Base-by-base conservation (phyloP, 768 basidiomycete species). In the Termitomyces sp. region DNA sequence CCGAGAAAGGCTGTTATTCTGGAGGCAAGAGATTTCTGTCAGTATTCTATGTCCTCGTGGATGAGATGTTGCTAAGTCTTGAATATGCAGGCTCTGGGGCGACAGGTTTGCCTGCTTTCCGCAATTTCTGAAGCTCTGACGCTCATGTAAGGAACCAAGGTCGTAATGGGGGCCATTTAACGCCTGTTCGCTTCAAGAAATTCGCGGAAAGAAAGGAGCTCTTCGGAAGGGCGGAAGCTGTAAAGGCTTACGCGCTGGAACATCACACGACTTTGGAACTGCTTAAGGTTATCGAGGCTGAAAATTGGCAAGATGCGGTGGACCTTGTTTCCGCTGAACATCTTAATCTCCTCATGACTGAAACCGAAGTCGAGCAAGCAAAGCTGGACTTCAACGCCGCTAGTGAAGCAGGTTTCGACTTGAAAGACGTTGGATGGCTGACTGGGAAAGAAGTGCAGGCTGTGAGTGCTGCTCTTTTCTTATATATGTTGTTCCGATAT, bases 11-110 rank as follows among this genome's bases (percentile, higher is more conserved):
- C 39, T 27, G 83, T 86, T 14, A 73, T 95, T 9, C 68, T 97
- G 12, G 94, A 96, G 66, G 94, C 92, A 5, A 75, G 94, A 61
- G 87, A 91, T 62, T 88, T 94, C 69, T 89, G 93, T 92, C 17
- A 70, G 21, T 37, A 16, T 42, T n/a, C 43, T 40, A 55, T 53
- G 40, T 45, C 21, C 10, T 46, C 55, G 6, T 43, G 17, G n/a
- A 28, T 45, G 25, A 34, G n/a, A 32, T 61, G 16, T 40, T 10
- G 16, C 17, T 55, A 35, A 47, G 9, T 50, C 16, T 54, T n/a
- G 21, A 10, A 42, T 55, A 12, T 67, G 16, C 23, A 86, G 88
- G 87, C 69, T 82, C 86, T 53, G 88, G 89, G 37, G 87, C 89
- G 30, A 94, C 91, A 52, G 88, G 89, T 85, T 52, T 40, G 34